Evolutionary conservation across 345 rosid species (phyloP).

Genomic region (Lepidium sativum): DNA sequence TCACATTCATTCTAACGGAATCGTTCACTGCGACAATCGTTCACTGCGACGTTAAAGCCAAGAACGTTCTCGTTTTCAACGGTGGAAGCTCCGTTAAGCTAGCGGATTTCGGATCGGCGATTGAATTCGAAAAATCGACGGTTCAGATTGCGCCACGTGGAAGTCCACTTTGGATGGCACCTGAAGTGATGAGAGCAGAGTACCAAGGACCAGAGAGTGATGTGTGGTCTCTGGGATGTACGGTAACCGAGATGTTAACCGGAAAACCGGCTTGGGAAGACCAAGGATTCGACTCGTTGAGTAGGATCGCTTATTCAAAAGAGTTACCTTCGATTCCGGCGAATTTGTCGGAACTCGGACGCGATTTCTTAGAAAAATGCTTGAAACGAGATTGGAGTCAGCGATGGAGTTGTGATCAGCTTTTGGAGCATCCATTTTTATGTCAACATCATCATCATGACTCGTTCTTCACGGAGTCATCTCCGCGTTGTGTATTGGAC

Average conservation of each 20-base stretch:
- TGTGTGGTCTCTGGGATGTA: conserved; percentile 78
- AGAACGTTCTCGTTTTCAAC: conserved; percentile 45
- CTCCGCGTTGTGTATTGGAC: conserved; percentile 75
- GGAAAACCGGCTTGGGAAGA: conserved; percentile 74
- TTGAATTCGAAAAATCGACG: neutral
- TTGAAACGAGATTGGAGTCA: conserved; percentile 38
- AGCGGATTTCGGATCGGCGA: conserved; percentile 74
- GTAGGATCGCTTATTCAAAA: conserved; percentile 45
- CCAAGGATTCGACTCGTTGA: conserved; percentile 41
- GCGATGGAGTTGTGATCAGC: conserved; percentile 75
- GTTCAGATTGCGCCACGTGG: conserved; percentile 45
- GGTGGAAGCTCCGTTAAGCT: conserved; percentile 39
- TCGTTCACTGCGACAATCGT: no score
- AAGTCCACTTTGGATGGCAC: conserved; percentile 93
- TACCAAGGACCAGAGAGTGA: conserved; percentile 73
- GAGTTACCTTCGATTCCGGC: conserved; percentile 44
- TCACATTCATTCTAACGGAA: conserved; percentile 47
- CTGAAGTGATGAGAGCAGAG: conserved; percentile 68
- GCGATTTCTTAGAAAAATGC: conserved; percentile 59
- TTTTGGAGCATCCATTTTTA: conserved; percentile 58
- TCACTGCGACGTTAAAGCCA: conserved; percentile 77
- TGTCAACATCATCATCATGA: conserved; percentile 17
- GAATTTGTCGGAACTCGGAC: conserved; percentile 40
- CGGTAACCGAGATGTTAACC: conserved; percentile 64
- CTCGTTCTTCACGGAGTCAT: conserved; percentile 26